Evolutionary conservation across 202 grass and related monocot genomes (phyloP), one percentile per base, ranked within the genome.

Genomic region (Sporobolus alterniflorus): DNA sequence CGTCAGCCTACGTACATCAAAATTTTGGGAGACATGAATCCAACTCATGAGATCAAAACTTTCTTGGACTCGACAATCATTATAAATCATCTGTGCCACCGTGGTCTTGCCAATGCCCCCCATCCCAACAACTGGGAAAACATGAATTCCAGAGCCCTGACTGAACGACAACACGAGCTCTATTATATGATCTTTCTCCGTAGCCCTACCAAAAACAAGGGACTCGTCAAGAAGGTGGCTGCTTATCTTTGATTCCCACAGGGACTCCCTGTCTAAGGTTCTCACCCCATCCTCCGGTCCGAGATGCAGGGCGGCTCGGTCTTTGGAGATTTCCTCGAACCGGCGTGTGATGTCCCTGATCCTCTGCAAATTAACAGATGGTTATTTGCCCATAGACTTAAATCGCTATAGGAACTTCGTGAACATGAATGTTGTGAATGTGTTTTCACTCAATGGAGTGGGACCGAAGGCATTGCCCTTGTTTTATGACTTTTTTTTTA

Each of bases 101-200:
- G 90, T 89, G 18, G 90, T 84, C 78, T 92, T 92, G 17, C 90
- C 87, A 69, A 92, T 67, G 26, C 90, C 90, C 20, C 83, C 83
- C 61, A 86, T 82, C 79, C 86, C 90, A 24, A 85, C 64, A 77
- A 89, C 73, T 46, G 86, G 83, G 32, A 92, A 41, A 65, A 89
- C 63, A 3, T 41, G 17, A 32, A 77, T 49, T 63, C 76, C 49
- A 4, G n/a, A 6, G 5, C 9, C 6, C 15, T 42, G 16, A 7
- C 21, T 74, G 21, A 9, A 56, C 1, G 14, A 84, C 7, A 71
- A n/a, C 30, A 85, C 15, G 0, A 29, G 25, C 13, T 85, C 26
- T 52, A 85, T 13, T 2, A 89, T 70, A 2, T 7, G 7, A 9
- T 43, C 47, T 67, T 85, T 81, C 55, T 89, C 82, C 21, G 24